phyloP scores from a whole-genome alignment of 192 early-diverging fungal species.

The Spinellus fusiger region DNA sequence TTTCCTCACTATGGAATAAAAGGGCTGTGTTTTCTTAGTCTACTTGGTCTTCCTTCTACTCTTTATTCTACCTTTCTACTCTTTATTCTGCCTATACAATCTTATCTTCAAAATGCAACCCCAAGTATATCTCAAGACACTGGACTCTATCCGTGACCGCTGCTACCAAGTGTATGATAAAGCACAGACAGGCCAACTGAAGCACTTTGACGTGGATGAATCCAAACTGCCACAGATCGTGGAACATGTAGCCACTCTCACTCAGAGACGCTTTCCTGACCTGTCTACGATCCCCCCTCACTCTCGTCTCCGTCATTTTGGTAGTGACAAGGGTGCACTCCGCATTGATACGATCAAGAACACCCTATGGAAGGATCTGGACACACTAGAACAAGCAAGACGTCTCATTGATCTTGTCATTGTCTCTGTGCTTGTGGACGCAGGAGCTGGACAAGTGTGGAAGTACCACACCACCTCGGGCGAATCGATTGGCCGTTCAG shows the following conservation, averaged over 20 bases:
- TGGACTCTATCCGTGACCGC: slow-evolving; percentile 71
- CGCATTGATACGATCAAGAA: background rate
- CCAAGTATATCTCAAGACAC: slow-evolving; percentile 54
- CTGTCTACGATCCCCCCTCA: slow-evolving; percentile 75
- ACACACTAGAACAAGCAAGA: slow-evolving; percentile 49
- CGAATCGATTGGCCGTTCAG: slow-evolving; percentile 55
- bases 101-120: slow-evolving; percentile 8
- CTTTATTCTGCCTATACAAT: background rate
- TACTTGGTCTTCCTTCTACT: background rate
- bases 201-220: slow-evolving; percentile 70
- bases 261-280: slow-evolving; percentile 61
- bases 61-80: background rate
- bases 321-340: slow-evolving; percentile 26
- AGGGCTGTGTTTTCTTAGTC: no score
- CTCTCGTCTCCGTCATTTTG: slow-evolving; percentile 83
- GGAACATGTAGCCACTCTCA: slow-evolving; percentile 58
- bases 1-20: no score
- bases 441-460: slow-evolving; percentile 85
- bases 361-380: background rate
- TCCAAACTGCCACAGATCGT: slow-evolving; percentile 59
- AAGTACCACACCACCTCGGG: slow-evolving; percentile 51
- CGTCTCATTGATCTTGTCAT: slow-evolving; percentile 81
- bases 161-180: slow-evolving; percentile 56
- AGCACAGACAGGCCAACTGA: slow-evolving; percentile 44
- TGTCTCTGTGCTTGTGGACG: slow-evolving; percentile 87